Conservation (phyloP, 192 early-diverging fungal species). For the Backusella circina region DNA sequence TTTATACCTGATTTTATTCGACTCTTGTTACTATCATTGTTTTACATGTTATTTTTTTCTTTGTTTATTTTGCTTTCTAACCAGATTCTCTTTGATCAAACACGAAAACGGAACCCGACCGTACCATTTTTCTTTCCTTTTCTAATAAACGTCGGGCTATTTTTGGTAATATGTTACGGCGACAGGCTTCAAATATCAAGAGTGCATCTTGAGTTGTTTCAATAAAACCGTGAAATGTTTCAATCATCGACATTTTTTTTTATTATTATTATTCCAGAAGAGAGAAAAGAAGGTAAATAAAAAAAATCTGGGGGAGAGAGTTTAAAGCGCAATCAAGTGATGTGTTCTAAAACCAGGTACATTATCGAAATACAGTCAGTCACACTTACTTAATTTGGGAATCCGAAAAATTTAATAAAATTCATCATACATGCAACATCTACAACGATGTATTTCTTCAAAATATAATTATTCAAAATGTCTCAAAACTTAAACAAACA, state of each 20-base stretch:
- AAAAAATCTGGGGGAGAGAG: background rate
- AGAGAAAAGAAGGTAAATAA: background rate
- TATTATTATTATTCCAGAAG: background rate
- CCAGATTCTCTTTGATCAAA: background rate
- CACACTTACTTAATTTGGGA: no score
- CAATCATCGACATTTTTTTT: background rate
- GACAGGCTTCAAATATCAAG: background rate
- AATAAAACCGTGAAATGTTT: background rate
- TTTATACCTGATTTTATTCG: constrained; percentile 50
- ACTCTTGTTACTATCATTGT: background rate
- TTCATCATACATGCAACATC: no score
- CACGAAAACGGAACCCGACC: background rate
- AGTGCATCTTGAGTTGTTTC: background rate
- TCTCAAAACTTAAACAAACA: no score
- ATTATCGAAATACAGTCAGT: no score
- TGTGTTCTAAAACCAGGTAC: background rate
- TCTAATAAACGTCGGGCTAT: background rate
- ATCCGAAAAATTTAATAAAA: no score
- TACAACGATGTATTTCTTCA: no score
- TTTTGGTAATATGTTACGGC: background rate
- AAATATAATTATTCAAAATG: no score
- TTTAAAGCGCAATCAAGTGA: background rate
- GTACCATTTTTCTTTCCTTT: background rate
- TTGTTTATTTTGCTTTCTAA: background rate
- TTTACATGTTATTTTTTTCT: background rate